Evolutionary conservation across 331 rosid species (phyloP).

Genomic region (Ulmus americana): DNA sequence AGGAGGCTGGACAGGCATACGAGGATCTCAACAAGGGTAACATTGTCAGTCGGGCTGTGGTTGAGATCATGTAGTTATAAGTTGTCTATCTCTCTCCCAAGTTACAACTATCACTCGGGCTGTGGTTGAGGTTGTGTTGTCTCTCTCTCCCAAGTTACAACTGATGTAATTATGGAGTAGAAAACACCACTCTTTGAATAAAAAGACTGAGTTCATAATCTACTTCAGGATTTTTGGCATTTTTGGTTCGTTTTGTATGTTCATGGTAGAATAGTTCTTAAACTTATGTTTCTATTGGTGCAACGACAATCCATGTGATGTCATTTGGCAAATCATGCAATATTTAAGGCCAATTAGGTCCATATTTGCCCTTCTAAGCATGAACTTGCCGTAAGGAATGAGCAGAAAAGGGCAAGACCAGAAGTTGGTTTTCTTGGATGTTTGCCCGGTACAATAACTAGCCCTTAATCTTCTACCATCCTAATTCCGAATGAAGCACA

Average conservation of each 20-base stretch:
- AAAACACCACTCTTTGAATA: too few species aligned
- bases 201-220: too few species aligned
- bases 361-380: too few species aligned
- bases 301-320: too few species aligned
- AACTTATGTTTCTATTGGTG: too few species aligned
- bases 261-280: too few species aligned
- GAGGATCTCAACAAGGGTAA: constrained; percentile 71
- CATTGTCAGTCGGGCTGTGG: constrained; percentile 68
- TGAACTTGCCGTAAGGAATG: too few species aligned
- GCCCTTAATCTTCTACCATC: background rate
- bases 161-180: too few species aligned
- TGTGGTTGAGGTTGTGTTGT: constrained; percentile 56
- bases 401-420: background rate
- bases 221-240: too few species aligned
- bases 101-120: constrained; percentile 44
- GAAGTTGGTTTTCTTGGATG: background rate
- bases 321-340: too few species aligned
- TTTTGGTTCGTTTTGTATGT: too few species aligned
- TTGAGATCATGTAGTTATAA: constrained; percentile 46
- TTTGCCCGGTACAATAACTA: background rate
- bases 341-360: too few species aligned
- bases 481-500: background rate
- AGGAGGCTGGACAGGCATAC: constrained; percentile 67
- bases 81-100: constrained; percentile 5
- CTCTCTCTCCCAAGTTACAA: background rate